A percentile compares a stretch with the other conserved stretches of the same genome.
Evolutionary conservation across 139 green algal species (phyloP).

Genomic region (Auxenochlorella pyrenoidosa): DNA sequence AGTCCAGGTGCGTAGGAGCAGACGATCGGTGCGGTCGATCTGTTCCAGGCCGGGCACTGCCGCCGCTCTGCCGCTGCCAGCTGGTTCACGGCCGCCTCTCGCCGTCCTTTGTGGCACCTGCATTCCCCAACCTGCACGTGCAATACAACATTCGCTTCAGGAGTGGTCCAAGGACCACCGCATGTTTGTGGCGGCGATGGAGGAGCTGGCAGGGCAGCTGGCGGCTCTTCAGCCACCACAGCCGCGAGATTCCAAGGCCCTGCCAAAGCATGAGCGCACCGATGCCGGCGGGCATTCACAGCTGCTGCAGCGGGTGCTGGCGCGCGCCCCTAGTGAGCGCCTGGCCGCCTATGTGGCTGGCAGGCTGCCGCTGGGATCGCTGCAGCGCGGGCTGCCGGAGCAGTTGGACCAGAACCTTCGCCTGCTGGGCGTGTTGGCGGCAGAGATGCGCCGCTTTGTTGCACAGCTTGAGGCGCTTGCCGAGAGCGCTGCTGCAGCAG

Average conservation of each 20-base stretch:
- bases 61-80: background rate
- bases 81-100: too few relatives aligned
- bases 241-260: background rate
- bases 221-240: background rate
- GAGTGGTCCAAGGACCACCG: conserved; percentile 20
- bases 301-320: background rate
- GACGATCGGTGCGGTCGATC: background rate
- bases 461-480: background rate
- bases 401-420: conserved; percentile 39
- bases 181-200: conserved; percentile 28
- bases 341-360: conserved; percentile 19
- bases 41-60: background rate
- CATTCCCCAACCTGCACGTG: too few relatives aligned
- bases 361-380: background rate
- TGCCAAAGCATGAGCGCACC: background rate
- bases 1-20: background rate
- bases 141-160: background rate
- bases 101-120: too few relatives aligned
- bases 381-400: conserved; percentile 21
- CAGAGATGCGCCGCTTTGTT: conserved; percentile 26
- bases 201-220: conserved; percentile 40
- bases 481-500: background rate
- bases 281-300: background rate
- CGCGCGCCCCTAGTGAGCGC: background rate
- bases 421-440: conserved; percentile 28